phyloP scores from a whole-genome alignment of 2,329 filamentous ascomycete genomes.

The Trichoderma pleuroti region DNA sequence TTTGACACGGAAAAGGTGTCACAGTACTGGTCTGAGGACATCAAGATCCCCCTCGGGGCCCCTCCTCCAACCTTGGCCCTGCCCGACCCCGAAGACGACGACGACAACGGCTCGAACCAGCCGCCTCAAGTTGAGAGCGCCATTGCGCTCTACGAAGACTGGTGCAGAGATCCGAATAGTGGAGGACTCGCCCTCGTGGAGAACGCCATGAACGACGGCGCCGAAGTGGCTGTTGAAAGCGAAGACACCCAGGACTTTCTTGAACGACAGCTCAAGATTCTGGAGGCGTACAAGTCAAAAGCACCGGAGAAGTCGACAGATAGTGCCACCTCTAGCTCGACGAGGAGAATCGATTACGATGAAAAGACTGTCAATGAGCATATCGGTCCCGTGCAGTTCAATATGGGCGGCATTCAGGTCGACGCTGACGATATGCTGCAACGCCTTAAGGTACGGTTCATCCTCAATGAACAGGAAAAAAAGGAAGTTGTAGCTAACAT shows the following conservation, averaged over 20 bases:
- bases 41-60: conserved; percentile 53
- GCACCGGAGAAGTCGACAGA: conserved; percentile 44
- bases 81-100: conserved; percentile 24
- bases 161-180: conserved; percentile 70
- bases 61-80: conserved; percentile 26
- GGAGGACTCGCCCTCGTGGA: conserved; percentile 48
- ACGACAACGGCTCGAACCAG: background rate
- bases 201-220: conserved; percentile 37
- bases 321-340: conserved; percentile 23
- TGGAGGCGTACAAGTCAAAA: conserved; percentile 63
- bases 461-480: background rate
- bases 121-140: conserved; percentile 49
- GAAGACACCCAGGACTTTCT: conserved; percentile 76
- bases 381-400: conserved; percentile 93
- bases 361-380: conserved; percentile 65
- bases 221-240: conserved; percentile 35
- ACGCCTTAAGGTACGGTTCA: conserved; percentile 65
- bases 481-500: background rate
- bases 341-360: conserved; percentile 34
- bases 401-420: conserved; percentile 95
- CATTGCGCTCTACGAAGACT: conserved; percentile 72
- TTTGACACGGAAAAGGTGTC: conserved; percentile 89
- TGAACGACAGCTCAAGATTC: conserved; percentile 65
- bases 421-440: conserved; percentile 92
- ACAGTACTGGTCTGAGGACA: conserved; percentile 79